Conservation (phyloP, 2,329 filamentous ascomycete species). For the Colletotrichum sidae region DNA sequence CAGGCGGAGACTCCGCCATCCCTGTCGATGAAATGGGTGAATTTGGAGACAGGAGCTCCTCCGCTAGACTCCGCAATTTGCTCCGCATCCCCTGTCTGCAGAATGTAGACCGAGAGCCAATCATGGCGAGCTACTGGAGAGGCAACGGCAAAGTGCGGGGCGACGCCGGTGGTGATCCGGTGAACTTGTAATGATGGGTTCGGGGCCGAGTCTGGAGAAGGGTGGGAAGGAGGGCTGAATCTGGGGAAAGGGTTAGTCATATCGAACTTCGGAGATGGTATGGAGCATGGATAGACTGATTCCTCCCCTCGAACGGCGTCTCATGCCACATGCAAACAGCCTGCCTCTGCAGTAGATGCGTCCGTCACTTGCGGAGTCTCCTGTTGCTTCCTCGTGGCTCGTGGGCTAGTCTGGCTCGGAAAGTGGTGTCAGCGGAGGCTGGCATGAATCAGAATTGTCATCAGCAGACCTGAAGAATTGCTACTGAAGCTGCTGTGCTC, state of each 20-base stretch:
- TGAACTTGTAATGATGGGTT: not conserved
- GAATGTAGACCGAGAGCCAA: slow-evolving; percentile 4
- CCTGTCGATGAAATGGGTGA: not conserved
- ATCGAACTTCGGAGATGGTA: not conserved
- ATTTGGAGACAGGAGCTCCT: slow-evolving; percentile 22
- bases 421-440: not conserved
- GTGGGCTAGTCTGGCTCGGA: not conserved
- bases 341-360: not conserved
- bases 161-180: too few species aligned
- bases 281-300: not conserved
- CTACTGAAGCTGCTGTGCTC: too few species aligned
- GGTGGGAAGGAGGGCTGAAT: slow-evolving; percentile 14
- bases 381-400: slow-evolving; percentile 29
- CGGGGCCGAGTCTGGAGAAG: slow-evolving; percentile 25
- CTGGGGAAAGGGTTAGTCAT: slow-evolving; percentile 16
- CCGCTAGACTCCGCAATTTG: slow-evolving; percentile 36
- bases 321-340: too few species aligned
- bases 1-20: slow-evolving; percentile 34
- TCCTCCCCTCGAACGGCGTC: too few species aligned
- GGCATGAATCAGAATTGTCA: slow-evolving; percentile 9
- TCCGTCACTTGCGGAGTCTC: slow-evolving; percentile 26
- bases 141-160: slow-evolving; percentile 5
- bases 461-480: not conserved
- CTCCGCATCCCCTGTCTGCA: slow-evolving; percentile 14
- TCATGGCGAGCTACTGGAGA: not conserved